Percentiles rank a stretch among this genome's conserved stretches.
Evolutionary conservation across 1,139 yeast species (phyloP).

Genomic region (Geotrichum siamense): DNA sequence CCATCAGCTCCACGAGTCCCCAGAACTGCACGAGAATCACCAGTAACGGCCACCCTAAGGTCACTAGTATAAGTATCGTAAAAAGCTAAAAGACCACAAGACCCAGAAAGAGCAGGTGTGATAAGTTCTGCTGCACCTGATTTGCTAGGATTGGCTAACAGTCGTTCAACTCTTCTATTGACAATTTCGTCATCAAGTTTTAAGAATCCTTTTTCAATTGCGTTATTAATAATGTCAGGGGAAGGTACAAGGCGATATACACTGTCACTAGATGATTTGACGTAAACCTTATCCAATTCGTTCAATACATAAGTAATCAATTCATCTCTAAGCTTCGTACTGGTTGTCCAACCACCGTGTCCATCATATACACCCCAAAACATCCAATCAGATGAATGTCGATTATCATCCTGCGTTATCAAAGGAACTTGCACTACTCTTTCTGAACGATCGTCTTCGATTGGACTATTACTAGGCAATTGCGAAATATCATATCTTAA

Average conservation of each 20-base stretch:
- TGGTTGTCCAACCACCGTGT: conserved; percentile 94
- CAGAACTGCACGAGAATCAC: conserved; percentile 88
- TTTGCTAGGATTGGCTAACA: conserved; percentile 53
- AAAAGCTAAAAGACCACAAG: conserved; percentile 82
- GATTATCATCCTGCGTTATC: conserved; percentile 18
- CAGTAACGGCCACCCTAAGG: conserved; percentile 88
- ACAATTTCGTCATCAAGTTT: conserved; percentile 84
- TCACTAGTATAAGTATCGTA: conserved; percentile 69
- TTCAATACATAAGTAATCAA: conserved; percentile 65
- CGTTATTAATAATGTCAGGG: conserved; percentile 65
- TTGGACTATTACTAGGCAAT: conserved; percentile 84
- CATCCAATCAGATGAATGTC: conserved; percentile 70
- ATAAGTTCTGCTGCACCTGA: conserved; percentile 63
- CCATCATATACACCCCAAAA: conserved; percentile 96
- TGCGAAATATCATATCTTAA: conserved; percentile 86
- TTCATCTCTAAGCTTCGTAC: conserved; percentile 72
- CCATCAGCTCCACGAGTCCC: conserved; percentile 58
- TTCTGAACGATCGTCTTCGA: conserved; percentile 90
- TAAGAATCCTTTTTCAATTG: conserved; percentile 72
- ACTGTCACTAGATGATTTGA: conserved; percentile 32
- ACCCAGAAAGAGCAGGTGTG: conserved; percentile 92
- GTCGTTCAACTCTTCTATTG: conserved; percentile 58
- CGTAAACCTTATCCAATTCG: conserved; percentile 64
- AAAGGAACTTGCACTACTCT: conserved; percentile 77
- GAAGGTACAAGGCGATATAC: conserved; percentile 49